A percentile compares a stretch with the other conserved stretches of the same genome.
These are phyloP conservation scores for Cajanus cajan DNA, from an alignment of 306 rosid species.

Conservation along the genomic window DNA sequence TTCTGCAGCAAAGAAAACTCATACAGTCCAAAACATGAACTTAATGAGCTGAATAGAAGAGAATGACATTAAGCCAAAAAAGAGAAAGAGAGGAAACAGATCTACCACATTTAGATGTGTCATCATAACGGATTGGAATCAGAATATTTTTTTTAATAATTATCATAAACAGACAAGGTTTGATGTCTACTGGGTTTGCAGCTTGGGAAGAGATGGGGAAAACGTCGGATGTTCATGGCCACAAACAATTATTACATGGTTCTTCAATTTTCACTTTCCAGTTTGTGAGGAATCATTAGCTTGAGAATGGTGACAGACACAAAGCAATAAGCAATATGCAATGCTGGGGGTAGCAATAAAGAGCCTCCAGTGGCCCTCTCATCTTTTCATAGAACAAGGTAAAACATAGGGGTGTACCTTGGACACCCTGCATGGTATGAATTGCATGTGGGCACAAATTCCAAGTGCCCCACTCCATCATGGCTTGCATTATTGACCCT, in stretches of 20 bases:
- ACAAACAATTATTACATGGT: conserved; percentile 17
- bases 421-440: conserved; percentile 26
- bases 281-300: conserved; percentile 29
- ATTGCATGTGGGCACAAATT: conserved; percentile 38
- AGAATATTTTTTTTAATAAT: conserved; percentile 9
- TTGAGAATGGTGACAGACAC: conserved; percentile 28
- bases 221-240: background rate
- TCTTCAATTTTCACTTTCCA: conserved; percentile 4
- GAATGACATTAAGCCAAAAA: background rate
- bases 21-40: conserved; percentile 1
- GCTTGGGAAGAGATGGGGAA: background rate
- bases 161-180: conserved; percentile 16
- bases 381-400: conserved; percentile 31
- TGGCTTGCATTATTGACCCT: conserved; percentile 30
- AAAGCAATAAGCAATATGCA: background rate
- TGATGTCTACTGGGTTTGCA: conserved; percentile 22
- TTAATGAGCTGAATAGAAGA: background rate
- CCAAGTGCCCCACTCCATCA: conserved; percentile 33
- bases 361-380: background rate
- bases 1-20: conserved; percentile 14
- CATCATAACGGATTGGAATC: conserved; percentile 4
- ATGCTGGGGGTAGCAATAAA: conserved; percentile 31
- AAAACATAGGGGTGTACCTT: conserved; percentile 36
- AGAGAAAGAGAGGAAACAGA: background rate
- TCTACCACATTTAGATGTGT: conserved; percentile 7